Evolutionary conservation across 169 alveolate species (phyloP).

Genomic region (Theileria annulata): DNA sequence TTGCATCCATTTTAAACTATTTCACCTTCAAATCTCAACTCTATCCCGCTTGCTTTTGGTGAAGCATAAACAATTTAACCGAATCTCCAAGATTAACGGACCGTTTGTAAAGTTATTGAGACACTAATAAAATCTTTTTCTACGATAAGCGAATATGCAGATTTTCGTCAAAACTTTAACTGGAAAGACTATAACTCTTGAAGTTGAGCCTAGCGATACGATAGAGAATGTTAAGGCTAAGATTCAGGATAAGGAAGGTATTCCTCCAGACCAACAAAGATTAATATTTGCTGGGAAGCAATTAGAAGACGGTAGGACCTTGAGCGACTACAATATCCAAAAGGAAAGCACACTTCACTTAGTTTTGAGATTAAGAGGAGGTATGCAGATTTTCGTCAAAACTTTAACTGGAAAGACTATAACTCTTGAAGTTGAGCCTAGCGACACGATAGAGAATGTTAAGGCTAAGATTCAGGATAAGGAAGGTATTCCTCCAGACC

Average conservation of each 20-base stretch:
- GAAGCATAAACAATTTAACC: neutral
- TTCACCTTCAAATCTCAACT: neutral
- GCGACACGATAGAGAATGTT: slow-evolving; percentile 96
- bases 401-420: slow-evolving; percentile 95
- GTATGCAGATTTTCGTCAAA: slow-evolving; percentile 96
- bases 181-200: slow-evolving; percentile 94
- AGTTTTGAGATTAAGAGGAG: slow-evolving; percentile 99
- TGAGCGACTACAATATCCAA: slow-evolving; percentile 97
- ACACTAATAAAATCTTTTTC: neutral
- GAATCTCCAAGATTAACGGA: neutral
- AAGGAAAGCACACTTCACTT: slow-evolving; percentile 96
- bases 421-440: slow-evolving; percentile 94
- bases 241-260: slow-evolving; percentile 97
- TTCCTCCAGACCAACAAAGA: slow-evolving; percentile 99
- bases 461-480: slow-evolving; percentile 96
- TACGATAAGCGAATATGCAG: slow-evolving; percentile 79
- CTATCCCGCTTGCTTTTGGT: neutral
- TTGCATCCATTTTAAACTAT: neutral
- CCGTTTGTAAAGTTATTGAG: neutral
- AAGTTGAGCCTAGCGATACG: slow-evolving; percentile 94
- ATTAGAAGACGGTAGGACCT: slow-evolving; percentile 97
- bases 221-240: slow-evolving; percentile 97
- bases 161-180: slow-evolving; percentile 95
- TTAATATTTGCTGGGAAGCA: slow-evolving; percentile 98
- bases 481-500: slow-evolving; percentile 99